These are phyloP conservation scores for Physaria fendleri DNA, from an alignment of 345 rosid species.

Conservation along the genomic window DNA sequence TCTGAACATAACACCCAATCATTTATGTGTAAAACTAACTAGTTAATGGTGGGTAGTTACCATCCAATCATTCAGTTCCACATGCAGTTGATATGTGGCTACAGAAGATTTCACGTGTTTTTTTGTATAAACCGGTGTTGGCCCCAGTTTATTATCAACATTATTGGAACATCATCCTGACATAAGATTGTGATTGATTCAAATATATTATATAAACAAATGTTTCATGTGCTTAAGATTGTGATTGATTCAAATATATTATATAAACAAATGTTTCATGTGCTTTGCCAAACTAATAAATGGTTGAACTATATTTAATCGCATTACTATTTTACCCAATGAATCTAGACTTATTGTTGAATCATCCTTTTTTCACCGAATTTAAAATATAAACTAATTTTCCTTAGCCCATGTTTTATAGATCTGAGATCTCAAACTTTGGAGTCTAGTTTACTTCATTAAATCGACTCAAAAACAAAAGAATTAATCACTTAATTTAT, in stretches of 20 bases:
- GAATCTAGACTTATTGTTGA: neutral
- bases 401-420: neutral
- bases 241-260: constrained; percentile 12
- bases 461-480: neutral
- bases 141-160: constrained; percentile 5
- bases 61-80: neutral
- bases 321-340: neutral
- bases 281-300: constrained; percentile 17
- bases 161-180: constrained; percentile 9
- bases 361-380: neutral
- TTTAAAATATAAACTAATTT: neutral
- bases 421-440: constrained; percentile 5
- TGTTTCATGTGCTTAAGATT: too few relatives aligned
- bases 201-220: too few relatives aligned
- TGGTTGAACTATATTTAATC: neutral
- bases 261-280: constrained; percentile 19
- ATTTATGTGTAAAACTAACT: neutral
- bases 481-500: neutral
- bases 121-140: neutral
- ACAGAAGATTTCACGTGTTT: constrained; percentile 15
- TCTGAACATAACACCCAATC: too few relatives aligned
- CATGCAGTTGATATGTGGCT: constrained; percentile 17
- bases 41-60: neutral
- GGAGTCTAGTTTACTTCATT: neutral
- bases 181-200: constrained; percentile 15